Evolutionary conservation across 208 protist genomes (phyloP), one percentile per base, ranked within the genome.

Genomic region (Crithidia brevicula): DNA sequence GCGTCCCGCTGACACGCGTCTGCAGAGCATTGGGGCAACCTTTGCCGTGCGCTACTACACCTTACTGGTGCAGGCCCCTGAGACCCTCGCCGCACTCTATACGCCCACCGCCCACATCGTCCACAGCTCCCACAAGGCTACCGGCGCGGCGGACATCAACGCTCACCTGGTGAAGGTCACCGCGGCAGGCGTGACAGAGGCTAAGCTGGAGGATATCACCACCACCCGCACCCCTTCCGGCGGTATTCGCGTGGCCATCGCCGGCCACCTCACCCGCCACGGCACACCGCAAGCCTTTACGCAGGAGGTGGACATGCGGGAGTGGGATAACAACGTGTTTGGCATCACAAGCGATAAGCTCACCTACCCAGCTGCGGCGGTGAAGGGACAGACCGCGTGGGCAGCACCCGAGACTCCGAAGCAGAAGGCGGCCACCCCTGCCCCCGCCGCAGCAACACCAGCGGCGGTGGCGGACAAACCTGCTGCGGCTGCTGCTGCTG

Each of bases 11-110:
- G 63, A 73, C 33, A 46, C 52, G 28, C 64, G 60, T 28, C 61
- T 66, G 46, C 71, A 79, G 42, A 72, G 67, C 61, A 60, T 95
- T 33, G 86, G 75, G 11, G 87, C 75, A 8, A 91, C 72, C 63
- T 95, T 95, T 49, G 81, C 82, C 27, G 60, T 63, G 43, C 79
- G 77, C 46, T 95, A 92, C 77, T 92, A 91, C 79, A 87, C 76
- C 18, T 40, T 63, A 15, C 67, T 95, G 11, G 80, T 91, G 59
- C 47, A 88, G 64, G 23, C 52, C n/a, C 83, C 85, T 1, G 60
- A 62, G 52, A 57, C 49, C 10, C 74, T 95, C 28, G 22, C 62
- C 1, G 46, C 15, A 16, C 88, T 88, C 47, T 93, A 95, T 80
- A 54, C 50, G 15, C 64, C 71, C 23, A 68, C 76, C 10, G 85